A percentile compares a stretch with the other conserved stretches of the same genome.
Conservation (phyloP, 345 rosid genomes). For the Moricandia arvensis region DNA sequence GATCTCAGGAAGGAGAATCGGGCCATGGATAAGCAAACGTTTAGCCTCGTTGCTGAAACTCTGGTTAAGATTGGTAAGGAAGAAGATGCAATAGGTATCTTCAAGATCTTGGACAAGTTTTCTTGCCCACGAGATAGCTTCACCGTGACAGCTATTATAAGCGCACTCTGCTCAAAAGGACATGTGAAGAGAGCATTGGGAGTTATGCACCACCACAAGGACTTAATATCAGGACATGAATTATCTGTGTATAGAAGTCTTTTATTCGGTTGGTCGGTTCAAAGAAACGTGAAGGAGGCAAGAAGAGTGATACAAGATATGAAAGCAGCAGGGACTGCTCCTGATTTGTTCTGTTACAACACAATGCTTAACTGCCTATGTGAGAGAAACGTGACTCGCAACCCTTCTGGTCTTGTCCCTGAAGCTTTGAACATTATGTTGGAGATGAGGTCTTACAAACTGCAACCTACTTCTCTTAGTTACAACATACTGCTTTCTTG, state of each 20-base stretch:
- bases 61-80: slow-evolving; percentile 72
- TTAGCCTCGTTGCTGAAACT: slow-evolving; percentile 57
- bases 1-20: slow-evolving; percentile 61
- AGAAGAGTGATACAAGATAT: slow-evolving; percentile 70
- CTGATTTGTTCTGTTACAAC: slow-evolving; percentile 73
- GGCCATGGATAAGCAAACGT: slow-evolving; percentile 59
- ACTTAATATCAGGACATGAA: slow-evolving; percentile 46
- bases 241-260: slow-evolving; percentile 60
- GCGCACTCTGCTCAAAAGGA: slow-evolving; percentile 74
- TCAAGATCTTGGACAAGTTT: slow-evolving; percentile 81
- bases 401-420: slow-evolving; percentile 84
- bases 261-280: slow-evolving; percentile 67
- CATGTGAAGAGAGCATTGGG: slow-evolving; percentile 82
- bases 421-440: slow-evolving; percentile 84
- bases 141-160: slow-evolving; percentile 56
- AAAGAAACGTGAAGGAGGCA: slow-evolving; percentile 65
- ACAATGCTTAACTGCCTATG: slow-evolving; percentile 73
- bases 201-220: slow-evolving; percentile 68
- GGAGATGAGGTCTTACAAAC: slow-evolving; percentile 67
- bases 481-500: slow-evolving; percentile 79
- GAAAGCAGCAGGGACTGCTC: slow-evolving; percentile 56
- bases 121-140: slow-evolving; percentile 59
- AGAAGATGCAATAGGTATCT: slow-evolving; percentile 81
- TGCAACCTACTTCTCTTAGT: slow-evolving; percentile 60
- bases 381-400: slow-evolving; percentile 51